A percentile compares a stretch with the other conserved stretches of the same genome.
phyloP scores from a whole-genome alignment of 1,284 basidiomycete genomes.

The Trichosporon coremiiforme region DNA sequence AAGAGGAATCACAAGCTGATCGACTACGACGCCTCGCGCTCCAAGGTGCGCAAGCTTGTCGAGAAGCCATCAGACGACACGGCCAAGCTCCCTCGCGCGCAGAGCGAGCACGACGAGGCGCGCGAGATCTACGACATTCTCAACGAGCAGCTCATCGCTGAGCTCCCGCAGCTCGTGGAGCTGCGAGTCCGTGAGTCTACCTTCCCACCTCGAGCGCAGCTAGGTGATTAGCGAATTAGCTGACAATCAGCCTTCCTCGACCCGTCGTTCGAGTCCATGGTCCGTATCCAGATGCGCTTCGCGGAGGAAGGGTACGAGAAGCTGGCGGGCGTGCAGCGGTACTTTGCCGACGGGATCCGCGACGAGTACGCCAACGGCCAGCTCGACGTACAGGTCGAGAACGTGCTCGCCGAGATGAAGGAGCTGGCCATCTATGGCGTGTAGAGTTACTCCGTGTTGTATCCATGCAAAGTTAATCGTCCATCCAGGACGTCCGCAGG shows the following conservation, averaged over 20 bases:
- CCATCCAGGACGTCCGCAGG: too few relatives aligned
- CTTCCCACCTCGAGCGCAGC: background rate
- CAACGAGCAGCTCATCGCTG: slow-evolving; percentile 86
- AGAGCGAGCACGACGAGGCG: slow-evolving; percentile 91
- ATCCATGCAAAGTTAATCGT: background rate
- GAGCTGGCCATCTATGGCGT: slow-evolving; percentile 81
- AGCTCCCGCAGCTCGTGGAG: slow-evolving; percentile 90
- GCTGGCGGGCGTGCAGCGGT: slow-evolving; percentile 93
- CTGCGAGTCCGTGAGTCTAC: slow-evolving; percentile 74
- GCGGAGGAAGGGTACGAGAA: slow-evolving; percentile 98
- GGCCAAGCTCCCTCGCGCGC: slow-evolving; percentile 83
- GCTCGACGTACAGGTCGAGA: slow-evolving; percentile 93
- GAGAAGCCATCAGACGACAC: slow-evolving; percentile 95
- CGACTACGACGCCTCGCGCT: slow-evolving; percentile 92
- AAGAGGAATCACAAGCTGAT: slow-evolving; percentile 97
- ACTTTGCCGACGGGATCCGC: slow-evolving; percentile 84
- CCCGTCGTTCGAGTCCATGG: slow-evolving; percentile 98
- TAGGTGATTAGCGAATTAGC: background rate
- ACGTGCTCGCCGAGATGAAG: slow-evolving; percentile 92
- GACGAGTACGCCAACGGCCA: slow-evolving; percentile 97
- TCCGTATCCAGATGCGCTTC: slow-evolving; percentile 94
- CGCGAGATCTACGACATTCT: slow-evolving; percentile 91
- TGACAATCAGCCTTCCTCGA: slow-evolving; percentile 73
- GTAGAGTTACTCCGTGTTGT: slow-evolving; percentile 25
- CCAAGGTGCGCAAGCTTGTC: slow-evolving; percentile 81